Evolutionary conservation across 2,329 filamentous ascomycete genomes (phyloP).

Genomic region (Hypoxylon sp.): DNA sequence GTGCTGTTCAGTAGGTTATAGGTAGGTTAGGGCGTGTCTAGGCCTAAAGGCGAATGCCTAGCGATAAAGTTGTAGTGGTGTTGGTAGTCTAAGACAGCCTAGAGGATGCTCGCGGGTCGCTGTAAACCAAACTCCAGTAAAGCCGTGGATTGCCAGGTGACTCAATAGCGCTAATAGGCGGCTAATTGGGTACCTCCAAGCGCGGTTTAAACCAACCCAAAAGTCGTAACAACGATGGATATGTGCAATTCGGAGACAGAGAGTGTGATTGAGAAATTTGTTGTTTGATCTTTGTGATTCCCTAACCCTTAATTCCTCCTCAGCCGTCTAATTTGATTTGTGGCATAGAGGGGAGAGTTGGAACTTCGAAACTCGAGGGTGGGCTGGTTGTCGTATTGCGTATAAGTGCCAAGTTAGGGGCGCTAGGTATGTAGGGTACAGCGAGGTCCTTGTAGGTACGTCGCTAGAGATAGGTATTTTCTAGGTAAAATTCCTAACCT

Average conservation of each 20-base stretch:
- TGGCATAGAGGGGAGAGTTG: constrained; percentile 20
- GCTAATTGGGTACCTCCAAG: constrained; percentile 2
- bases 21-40: constrained; percentile 15
- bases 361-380: constrained; percentile 18
- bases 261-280: background rate
- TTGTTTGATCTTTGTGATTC: background rate
- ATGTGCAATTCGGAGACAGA: constrained; percentile 12
- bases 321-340: constrained; percentile 4
- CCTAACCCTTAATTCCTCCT: constrained; percentile 28
- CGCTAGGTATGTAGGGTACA: constrained; percentile 9
- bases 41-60: constrained; percentile 17
- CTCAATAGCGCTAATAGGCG: background rate
- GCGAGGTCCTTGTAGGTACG: background rate
- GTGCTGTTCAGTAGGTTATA: background rate
- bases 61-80: constrained; percentile 17
- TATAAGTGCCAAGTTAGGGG: constrained; percentile 6
- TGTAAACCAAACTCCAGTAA: background rate
- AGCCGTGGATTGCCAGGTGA: background rate
- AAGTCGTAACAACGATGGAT: background rate
- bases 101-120: background rate
- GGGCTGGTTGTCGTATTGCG: constrained; percentile 1
- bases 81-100: background rate
- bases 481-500: background rate
- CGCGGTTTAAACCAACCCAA: background rate
- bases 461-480: background rate